A percentile compares a stretch with the other conserved stretches of the same genome.
These are phyloP conservation scores for Tricholoma matsutake DNA, from an alignment of 768 basidiomycete genomes.

Conservation along the genomic window DNA sequence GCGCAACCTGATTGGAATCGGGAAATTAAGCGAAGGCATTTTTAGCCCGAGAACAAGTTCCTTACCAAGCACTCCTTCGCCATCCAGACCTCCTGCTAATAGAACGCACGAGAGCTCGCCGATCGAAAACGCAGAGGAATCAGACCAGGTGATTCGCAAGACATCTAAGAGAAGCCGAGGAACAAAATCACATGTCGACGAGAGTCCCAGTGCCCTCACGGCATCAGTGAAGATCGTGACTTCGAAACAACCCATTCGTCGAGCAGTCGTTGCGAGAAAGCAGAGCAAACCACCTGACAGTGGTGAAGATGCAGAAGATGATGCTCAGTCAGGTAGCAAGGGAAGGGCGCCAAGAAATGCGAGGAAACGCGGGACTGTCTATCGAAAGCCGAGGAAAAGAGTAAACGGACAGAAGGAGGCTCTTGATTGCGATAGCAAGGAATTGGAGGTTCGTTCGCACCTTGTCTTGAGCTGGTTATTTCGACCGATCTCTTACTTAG, in stretches of 20 bases:
- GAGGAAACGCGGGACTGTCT: background rate
- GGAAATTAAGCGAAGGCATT: constrained; percentile 24
- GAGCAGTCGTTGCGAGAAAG: constrained; percentile 10
- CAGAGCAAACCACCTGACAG: constrained; percentile 9
- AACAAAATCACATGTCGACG: background rate
- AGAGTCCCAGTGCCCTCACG: background rate
- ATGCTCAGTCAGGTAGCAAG: background rate
- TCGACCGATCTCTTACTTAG: constrained; percentile 19
- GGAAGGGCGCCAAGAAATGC: constrained; percentile 9
- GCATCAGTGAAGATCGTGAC: background rate
- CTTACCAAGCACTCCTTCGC: constrained; percentile 35
- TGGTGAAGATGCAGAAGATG: constrained; percentile 14
- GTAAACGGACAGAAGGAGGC: constrained; percentile 3
- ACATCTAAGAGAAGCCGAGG: constrained; percentile 3
- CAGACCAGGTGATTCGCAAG: background rate
- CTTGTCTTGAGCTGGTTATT: background rate
- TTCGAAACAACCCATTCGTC: constrained; percentile 3
- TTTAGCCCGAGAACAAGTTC: constrained; percentile 32
- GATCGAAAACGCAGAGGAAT: background rate
- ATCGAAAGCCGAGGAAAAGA: constrained; percentile 3
- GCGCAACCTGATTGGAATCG: constrained; percentile 22
- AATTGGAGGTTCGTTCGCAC: constrained; percentile 14
- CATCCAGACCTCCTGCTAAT: constrained; percentile 24
- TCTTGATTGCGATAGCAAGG: constrained; percentile 9
- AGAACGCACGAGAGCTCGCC: constrained; percentile 11